Percentiles rank a stretch among this genome's conserved stretches.
Conservation (phyloP, 257 asterid genomes). For the Lycium ferocissimum region DNA sequence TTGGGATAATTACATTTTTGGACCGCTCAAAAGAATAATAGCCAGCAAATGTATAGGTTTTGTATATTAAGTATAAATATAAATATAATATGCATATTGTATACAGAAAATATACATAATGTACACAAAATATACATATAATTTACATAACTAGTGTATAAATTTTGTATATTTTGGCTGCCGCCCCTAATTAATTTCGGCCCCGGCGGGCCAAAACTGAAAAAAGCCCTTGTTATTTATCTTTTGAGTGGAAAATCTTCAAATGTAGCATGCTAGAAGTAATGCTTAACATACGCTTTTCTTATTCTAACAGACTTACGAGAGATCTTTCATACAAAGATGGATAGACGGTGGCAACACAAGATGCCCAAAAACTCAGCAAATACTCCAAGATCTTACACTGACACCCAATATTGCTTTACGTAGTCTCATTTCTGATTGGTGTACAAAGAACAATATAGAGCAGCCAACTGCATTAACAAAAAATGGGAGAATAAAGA, state of each 20-base stretch:
- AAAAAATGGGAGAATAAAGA: constrained; percentile 64
- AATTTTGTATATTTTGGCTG: no score
- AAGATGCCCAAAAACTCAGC: constrained; percentile 97
- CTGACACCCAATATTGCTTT: constrained; percentile 85
- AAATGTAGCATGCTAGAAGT: not conserved
- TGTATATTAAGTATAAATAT: no score
- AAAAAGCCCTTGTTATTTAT: no score
- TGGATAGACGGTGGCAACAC: constrained; percentile 96
- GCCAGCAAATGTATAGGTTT: no score
- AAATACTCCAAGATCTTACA: constrained; percentile 76
- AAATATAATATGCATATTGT: no score
- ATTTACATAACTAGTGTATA: no score
- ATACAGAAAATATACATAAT: no score
- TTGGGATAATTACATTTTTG: no score
- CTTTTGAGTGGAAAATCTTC: constrained; percentile 15
- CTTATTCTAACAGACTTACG: constrained; percentile 73
- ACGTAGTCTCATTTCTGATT: constrained; percentile 79
- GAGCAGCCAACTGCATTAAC: constrained; percentile 66
- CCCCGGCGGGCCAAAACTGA: no score
- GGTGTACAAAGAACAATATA: constrained; percentile 71
- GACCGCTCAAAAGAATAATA: no score
- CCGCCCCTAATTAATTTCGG: no score
- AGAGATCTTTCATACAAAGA: constrained; percentile 91
- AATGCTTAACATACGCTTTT: not conserved
- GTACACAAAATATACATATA: no score